phyloP scores from a whole-genome alignment of 2,329 filamentous ascomycete species.

The Colletotrichum paranaense region DNA sequence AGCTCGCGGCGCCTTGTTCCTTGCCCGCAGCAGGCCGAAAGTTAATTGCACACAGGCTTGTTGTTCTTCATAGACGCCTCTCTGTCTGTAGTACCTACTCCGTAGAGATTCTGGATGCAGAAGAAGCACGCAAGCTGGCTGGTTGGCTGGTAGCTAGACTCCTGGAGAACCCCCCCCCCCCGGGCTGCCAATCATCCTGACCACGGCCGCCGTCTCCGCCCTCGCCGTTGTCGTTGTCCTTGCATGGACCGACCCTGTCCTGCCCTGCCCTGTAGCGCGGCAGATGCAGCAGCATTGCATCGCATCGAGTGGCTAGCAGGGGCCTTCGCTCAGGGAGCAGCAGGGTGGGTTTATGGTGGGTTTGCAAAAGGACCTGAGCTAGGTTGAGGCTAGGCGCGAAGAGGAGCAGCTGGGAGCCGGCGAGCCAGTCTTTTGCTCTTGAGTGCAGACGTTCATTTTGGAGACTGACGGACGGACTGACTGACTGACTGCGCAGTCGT shows the following conservation, averaged over 20 bases:
- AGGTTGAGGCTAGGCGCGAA: slow-evolving; percentile 34
- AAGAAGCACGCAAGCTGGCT: slow-evolving; percentile 31
- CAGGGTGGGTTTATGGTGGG: slow-evolving; percentile 33
- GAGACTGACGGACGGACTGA: slow-evolving; percentile 8
- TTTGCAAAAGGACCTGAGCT: slow-evolving; percentile 38
- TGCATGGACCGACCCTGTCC: slow-evolving; percentile 27
- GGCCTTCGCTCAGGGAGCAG: slow-evolving; percentile 7
- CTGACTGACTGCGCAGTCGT: slow-evolving; percentile 1
- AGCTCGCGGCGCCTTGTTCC: slow-evolving; percentile 31
- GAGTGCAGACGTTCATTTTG: slow-evolving; percentile 18
- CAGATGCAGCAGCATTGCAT: slow-evolving; percentile 37
- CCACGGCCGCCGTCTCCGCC: slow-evolving; percentile 24
- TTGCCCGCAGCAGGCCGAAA: slow-evolving; percentile 33
- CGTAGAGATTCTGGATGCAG: slow-evolving; percentile 28
- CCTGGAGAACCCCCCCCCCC: background rate
- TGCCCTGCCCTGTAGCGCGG: slow-evolving; percentile 35
- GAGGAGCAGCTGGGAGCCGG: slow-evolving; percentile 19
- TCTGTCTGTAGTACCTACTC: background rate
- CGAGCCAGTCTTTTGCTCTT: slow-evolving; percentile 3
- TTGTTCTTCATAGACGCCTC: slow-evolving; percentile 23
- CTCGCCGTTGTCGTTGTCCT: slow-evolving; percentile 28
- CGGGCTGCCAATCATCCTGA: slow-evolving; percentile 26
- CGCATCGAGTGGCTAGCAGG: slow-evolving; percentile 32
- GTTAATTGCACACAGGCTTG: slow-evolving; percentile 28
- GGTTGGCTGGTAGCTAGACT: background rate